Conservation (phyloP, 208 protist genomes). For the Trypanosoma avium region DNA sequence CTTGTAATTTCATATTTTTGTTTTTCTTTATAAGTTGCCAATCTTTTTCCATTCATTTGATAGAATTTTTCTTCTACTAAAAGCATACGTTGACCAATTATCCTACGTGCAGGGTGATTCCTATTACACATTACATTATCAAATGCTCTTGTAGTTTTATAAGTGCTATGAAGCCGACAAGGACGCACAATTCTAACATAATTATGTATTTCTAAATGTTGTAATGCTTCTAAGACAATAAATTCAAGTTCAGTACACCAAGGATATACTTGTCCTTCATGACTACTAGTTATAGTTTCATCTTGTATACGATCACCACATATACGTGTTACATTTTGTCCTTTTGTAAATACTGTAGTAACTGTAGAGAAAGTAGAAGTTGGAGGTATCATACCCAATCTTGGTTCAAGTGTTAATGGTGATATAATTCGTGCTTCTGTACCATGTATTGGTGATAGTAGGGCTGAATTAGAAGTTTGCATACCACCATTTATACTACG, state of each 20-base stretch:
- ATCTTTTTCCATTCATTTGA: not conserved
- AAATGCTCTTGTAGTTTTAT: constrained; percentile 36
- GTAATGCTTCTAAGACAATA: constrained; percentile 64
- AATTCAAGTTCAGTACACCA: constrained; percentile 35
- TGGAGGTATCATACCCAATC: not conserved
- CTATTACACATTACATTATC: constrained; percentile 38
- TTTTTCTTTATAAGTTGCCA: not conserved
- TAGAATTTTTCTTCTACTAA: constrained; percentile 24
- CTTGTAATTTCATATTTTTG: not conserved
- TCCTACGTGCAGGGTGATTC: constrained; percentile 40
- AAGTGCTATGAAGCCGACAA: constrained; percentile 43
- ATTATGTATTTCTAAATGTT: constrained; percentile 59
- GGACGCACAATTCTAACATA: constrained; percentile 48
- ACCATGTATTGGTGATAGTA: not conserved
- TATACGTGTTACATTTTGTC: not conserved
- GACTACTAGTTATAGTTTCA: not conserved
- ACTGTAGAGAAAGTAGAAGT: not conserved
- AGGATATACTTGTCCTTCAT: constrained; percentile 18
- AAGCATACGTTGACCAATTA: constrained; percentile 29
- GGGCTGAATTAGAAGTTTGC: not conserved
- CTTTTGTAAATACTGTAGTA: not conserved
- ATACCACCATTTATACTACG: not conserved
- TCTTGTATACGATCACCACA: not conserved
- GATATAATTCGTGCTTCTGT: constrained; percentile 5
- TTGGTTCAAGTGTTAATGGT: not conserved